A percentile compares a stretch with the other conserved stretches of the same genome.
Evolutionary conservation across 2,329 filamentous ascomycete genomes (phyloP).

Genomic region (Coniochaeta sp.): DNA sequence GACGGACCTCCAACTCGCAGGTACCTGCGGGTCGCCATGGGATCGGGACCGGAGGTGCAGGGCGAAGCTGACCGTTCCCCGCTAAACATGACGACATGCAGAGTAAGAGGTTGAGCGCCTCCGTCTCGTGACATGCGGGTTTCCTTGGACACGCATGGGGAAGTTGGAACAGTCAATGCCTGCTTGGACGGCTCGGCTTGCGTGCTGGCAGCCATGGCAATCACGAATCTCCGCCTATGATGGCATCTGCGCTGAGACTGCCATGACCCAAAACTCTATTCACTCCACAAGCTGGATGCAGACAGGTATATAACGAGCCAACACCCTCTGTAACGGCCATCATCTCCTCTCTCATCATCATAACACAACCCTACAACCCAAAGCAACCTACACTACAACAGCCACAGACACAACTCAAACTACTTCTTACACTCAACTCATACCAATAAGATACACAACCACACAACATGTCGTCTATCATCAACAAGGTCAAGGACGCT

Average conservation of each 20-base stretch:
- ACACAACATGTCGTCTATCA: slow-evolving; percentile 42
- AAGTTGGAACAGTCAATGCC: not conserved
- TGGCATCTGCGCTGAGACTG: not conserved
- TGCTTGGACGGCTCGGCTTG: not conserved
- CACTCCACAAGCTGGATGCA: not conserved
- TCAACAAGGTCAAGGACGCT: slow-evolving; percentile 54
- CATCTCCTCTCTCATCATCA: slow-evolving; percentile 5
- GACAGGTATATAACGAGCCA: slow-evolving; percentile 8
- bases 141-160: not conserved
- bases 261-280: not conserved
- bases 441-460: slow-evolving; percentile 4
- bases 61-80: not conserved
- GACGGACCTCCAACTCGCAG: not conserved
- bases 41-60: not conserved
- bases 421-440: not conserved
- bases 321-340: slow-evolving; percentile 1
- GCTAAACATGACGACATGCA: not conserved
- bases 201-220: not conserved
- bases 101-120: not conserved
- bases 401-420: not conserved
- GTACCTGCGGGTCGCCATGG: not conserved
- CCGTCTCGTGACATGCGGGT: not conserved
- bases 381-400: not conserved
- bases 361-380: not conserved
- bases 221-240: not conserved